A percentile compares a stretch with the other conserved stretches of the same genome.
Conservation (phyloP, 768 basidiomycete species). For the Inosperma sp. region DNA sequence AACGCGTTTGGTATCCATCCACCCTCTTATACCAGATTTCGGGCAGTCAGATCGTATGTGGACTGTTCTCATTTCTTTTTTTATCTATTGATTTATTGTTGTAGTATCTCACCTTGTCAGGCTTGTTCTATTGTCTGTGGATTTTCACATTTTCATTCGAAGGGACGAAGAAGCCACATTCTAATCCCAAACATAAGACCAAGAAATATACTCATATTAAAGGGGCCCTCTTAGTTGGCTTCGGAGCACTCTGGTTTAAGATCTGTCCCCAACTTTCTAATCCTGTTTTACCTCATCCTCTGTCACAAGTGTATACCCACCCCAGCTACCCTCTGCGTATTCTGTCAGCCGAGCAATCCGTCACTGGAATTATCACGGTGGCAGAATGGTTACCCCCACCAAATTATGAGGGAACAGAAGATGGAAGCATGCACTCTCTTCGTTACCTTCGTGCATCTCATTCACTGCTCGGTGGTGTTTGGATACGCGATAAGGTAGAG, state of each 20-base stretch:
- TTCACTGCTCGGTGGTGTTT: constrained; percentile 70
- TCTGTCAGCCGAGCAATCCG: constrained; percentile 59
- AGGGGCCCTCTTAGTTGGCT: constrained; percentile 24
- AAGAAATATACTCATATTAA: constrained; percentile 24
- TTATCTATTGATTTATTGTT: constrained; percentile 7
- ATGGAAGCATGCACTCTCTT: constrained; percentile 45
- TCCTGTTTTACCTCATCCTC: constrained; percentile 55
- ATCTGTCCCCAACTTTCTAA: constrained; percentile 39
- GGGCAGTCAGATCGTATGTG: constrained; percentile 39
- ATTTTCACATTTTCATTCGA: constrained; percentile 20
- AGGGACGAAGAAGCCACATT: constrained; percentile 6
- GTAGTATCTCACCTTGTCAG: constrained; percentile 32
- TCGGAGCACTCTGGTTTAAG: constrained; percentile 35
- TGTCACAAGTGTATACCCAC: constrained; percentile 45
- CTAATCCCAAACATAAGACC: constrained; percentile 17
- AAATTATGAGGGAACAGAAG: constrained; percentile 24
- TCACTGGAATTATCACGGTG: constrained; percentile 81
- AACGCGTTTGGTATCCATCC: constrained; percentile 28
- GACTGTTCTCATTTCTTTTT: constrained; percentile 4
- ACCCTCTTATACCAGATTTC: constrained; percentile 16
- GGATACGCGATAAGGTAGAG: constrained; percentile 56
- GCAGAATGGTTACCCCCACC: constrained; percentile 57
- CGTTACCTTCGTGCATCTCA: constrained; percentile 63
- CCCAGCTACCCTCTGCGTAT: constrained; percentile 56
- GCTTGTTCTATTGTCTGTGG: constrained; percentile 28